Evolutionary conservation across 106 monocot genomes (phyloP).

Genomic region (Acorus calamus): DNA sequence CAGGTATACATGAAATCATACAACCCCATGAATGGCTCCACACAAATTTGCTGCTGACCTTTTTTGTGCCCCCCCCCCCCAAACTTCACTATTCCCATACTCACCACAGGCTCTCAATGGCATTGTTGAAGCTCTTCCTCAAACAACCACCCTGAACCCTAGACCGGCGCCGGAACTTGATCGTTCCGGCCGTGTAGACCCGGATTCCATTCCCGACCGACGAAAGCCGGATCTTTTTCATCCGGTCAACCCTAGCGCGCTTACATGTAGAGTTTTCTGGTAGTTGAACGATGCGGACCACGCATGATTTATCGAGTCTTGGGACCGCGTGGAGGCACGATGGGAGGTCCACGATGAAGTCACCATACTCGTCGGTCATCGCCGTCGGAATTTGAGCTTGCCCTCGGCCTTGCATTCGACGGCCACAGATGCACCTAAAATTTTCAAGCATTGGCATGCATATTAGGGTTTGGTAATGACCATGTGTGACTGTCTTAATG

Average conservation of each 20-base stretch:
- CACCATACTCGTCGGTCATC: conserved; percentile 65
- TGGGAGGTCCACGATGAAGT: conserved; percentile 72
- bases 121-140: too few relatives aligned
- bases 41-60: too few relatives aligned
- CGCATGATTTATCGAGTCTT: conserved; percentile 41
- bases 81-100: too few relatives aligned
- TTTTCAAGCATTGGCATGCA: not conserved
- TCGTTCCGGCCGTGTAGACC: conserved; percentile 32
- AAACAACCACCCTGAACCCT: too few relatives aligned
- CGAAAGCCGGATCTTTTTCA: conserved; percentile 23
- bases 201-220: conserved; percentile 52
- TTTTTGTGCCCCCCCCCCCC: too few relatives aligned
- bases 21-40: too few relatives aligned
- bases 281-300: conserved; percentile 24
- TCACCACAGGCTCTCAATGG: too few relatives aligned
- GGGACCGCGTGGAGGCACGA: conserved; percentile 68
- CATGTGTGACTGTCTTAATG: too few relatives aligned
- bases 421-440: conserved; percentile 52
- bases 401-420: conserved; percentile 39
- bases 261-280: conserved; percentile 33
- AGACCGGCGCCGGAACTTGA: too few relatives aligned
- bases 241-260: not conserved
- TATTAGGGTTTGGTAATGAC: too few relatives aligned
- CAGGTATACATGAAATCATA: too few relatives aligned
- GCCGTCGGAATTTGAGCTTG: conserved; percentile 13